Percentiles rank a stretch among this genome's conserved stretches.
These are phyloP conservation scores for Hylodesmum podocarpum DNA, from an alignment of 306 rosid genomes.

Conservation along the genomic window DNA sequence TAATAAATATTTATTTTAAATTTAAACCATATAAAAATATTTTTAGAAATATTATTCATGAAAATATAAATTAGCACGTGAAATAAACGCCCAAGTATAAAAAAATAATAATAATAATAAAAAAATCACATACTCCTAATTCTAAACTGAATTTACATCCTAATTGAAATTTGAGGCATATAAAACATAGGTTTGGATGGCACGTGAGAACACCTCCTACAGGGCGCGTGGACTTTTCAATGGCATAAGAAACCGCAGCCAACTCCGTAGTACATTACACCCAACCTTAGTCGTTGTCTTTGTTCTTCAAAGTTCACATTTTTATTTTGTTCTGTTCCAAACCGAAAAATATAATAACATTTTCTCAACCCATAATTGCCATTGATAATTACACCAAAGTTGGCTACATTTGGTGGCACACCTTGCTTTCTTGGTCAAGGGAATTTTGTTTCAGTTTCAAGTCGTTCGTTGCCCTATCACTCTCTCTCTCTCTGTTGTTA, in stretches of 20 bases:
- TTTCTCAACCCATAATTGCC: neutral
- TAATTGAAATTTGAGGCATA: no score
- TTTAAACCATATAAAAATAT: no score
- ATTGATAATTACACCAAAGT: slow-evolving; percentile 8
- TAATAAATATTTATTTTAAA: no score
- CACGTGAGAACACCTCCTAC: slow-evolving; percentile 18
- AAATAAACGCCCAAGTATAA: no score
- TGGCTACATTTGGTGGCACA: slow-evolving; percentile 30
- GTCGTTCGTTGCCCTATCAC: slow-evolving; percentile 85
- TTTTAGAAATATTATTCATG: no score
- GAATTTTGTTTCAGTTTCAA: slow-evolving; percentile 4
- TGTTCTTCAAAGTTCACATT: neutral
- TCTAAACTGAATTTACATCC: no score
- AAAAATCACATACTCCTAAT: no score
- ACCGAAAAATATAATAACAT: neutral
- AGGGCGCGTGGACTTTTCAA: slow-evolving; percentile 13
- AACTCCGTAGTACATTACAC: neutral
- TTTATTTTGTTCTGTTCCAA: neutral
- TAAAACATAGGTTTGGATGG: no score
- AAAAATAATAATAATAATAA: no score
- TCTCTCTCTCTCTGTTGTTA: slow-evolving; percentile 52
- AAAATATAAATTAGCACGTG: no score
- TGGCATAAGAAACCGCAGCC: neutral
- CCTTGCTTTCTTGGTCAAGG: slow-evolving; percentile 40
- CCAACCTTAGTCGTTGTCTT: neutral